Evolutionary conservation across 495 filamentous ascomycete genomes (phyloP).

Genomic region (Daldinia decipiens): DNA sequence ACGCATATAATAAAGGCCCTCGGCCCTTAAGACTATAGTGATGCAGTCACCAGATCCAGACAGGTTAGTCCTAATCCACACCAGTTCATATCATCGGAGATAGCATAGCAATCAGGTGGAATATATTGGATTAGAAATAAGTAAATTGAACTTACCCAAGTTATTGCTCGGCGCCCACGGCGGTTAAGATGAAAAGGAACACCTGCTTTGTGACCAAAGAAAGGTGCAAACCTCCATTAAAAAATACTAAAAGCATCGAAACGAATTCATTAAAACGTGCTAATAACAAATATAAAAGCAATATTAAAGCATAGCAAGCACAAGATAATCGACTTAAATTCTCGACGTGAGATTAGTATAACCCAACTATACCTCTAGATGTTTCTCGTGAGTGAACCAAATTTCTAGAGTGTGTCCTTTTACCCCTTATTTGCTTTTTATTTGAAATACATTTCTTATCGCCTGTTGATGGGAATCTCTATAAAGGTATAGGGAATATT

Average conservation of each 20-base stretch:
- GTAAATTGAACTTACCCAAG: background rate
- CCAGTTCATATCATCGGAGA: background rate
- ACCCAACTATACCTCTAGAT: conserved; percentile 25
- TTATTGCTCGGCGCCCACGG: background rate
- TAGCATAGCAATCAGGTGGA: background rate
- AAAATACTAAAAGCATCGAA: background rate
- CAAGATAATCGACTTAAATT: background rate
- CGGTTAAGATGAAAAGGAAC: background rate
- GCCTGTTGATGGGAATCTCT: too few relatives aligned
- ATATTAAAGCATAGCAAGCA: background rate
- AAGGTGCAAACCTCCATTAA: background rate
- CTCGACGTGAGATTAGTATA: conserved; percentile 18
- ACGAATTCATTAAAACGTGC: background rate
- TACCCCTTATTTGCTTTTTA: too few relatives aligned
- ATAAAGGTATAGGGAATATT: too few relatives aligned
- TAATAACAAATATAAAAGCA: background rate
- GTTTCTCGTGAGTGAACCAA: too few relatives aligned
- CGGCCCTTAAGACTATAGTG: background rate
- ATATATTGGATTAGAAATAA: background rate
- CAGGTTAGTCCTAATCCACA: background rate
- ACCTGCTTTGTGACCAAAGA: background rate
- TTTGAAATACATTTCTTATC: too few relatives aligned
- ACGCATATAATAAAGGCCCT: background rate
- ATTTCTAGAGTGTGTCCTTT: background rate
- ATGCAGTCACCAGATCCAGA: background rate